Base-by-base conservation (phyloP, 2,329 filamentous ascomycete genomes). In the Exophiala lecanii-corni region DNA sequence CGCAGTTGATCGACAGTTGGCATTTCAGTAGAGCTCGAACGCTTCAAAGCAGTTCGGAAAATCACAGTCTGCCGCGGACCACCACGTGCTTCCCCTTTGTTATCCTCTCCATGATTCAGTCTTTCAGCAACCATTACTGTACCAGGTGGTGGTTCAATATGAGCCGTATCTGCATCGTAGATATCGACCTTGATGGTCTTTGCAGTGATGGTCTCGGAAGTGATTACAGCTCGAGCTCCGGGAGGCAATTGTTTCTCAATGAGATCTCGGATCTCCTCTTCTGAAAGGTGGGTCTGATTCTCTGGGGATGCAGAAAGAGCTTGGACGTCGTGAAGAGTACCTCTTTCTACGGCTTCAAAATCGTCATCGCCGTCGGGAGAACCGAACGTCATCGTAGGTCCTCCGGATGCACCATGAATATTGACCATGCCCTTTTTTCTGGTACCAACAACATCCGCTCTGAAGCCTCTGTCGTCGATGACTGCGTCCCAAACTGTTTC, bases 341-440 rank as follows among this genome's bases (percentile, higher is more conserved):
- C 61, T 43, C 65, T 57, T 49, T 64, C 64, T 13, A 70, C 49
- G 7, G 64, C 63, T 49, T 65, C 62, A 36, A 70, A 67, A 17
- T 62, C 62, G 32, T 69, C 61, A 9, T 60, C 59, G 2, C 51
- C 58, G 3, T 60, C 59, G 4, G 66, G 60, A 33, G 62, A 60
- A 36, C 68, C 53, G 39, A 71, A 70, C 7, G 71, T 72, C 77
- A 81, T 50, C 74, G 75, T 49, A 65, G 72, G 58, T 25, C 68
- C 77, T 36, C 77, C 71, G 33, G 64, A 66, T 32, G 48, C 41
- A 17, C 54, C 48, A 5, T 36, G 38, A 59, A 62, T 32, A 59
- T 59, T 30, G 63, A 57, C 36, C 60, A 60, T 43, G 62, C 62
- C 26, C 40, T 53, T 45, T 32, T 48, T 43, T 33, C 50, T 45